Base-by-base conservation (phyloP, 2,329 filamentous ascomycete genomes). In the Apiospora koreana region DNA sequence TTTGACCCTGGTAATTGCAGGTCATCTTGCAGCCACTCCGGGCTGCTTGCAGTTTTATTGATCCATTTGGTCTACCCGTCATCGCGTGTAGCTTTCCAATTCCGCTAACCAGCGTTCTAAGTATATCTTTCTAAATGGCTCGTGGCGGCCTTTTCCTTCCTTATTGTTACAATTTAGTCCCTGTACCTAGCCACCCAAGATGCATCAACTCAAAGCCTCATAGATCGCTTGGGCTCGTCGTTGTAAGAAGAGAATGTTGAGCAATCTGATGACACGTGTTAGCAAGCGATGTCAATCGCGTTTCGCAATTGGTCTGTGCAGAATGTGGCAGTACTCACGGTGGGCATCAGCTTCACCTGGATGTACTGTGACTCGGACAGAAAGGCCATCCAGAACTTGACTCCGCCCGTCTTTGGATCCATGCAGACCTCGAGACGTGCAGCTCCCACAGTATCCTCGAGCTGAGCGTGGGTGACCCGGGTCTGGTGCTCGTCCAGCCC, bases 161-260 rank as follows among this genome's bases (percentile, higher is more conserved):
- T 12, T 62, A 12, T 6, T 62, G 10, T 31, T 62, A 31, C 54
- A 62, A 62, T 35, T 38, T 62, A 12, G 28, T 35, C 28, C 54
- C 31, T 21, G 9, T 38, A 38, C 31, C 31, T 14, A 62, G 31
- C 8, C 28, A 31, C 50, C 16, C 16, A 16, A 18, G 16, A 43
- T 3, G 41, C 14, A 14, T 58, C 16, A 62, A 54, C 6, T 12
- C 16, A n/a, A n/a, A 7, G n/a, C 10, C 10, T 62, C 54, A 62
- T n/a, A 38, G 31, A 12, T 62, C 54, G 31, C 18, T 62, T 14
- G 18, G 18, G 31, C 54, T 62, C 21, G 54, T 62, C 8, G 54
- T 62, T n/a, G 54, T 62, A 18, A 62, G 54, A 62, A 62, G 54
- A 14, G 54, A 62, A 21, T 62, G 54, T 62, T 62, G 54, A 16